Percentiles rank a stretch among this genome's conserved stretches.
Conservation (phyloP, 257 asterid genomes). For the Leonotis leonurus region DNA sequence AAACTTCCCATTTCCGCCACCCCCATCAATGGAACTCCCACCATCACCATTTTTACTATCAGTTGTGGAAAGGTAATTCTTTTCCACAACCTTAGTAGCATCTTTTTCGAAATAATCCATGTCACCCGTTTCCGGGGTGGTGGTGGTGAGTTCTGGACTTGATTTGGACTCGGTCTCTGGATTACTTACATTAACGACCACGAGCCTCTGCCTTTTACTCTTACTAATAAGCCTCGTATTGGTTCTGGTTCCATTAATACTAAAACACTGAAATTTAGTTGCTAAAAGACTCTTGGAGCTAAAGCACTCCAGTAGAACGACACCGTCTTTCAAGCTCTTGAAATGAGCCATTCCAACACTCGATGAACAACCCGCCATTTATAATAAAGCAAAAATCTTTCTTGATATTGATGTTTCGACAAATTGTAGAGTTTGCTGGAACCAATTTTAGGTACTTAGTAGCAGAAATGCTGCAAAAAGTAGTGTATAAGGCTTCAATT, state of each 20-base stretch:
- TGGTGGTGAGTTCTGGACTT: constrained; percentile 20
- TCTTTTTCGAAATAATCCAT: constrained; percentile 24
- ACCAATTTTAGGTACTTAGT: neutral
- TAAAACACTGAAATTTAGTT: constrained; percentile 17
- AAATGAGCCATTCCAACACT: constrained; percentile 35
- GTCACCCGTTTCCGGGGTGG: constrained; percentile 22
- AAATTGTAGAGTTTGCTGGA: constrained; percentile 17
- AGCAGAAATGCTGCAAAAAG: constrained; percentile 8
- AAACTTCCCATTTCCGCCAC: constrained; percentile 56
- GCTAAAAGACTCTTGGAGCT: constrained; percentile 20
- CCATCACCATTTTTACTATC: constrained; percentile 26
- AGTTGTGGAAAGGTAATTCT: constrained; percentile 8
- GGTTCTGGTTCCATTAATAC: constrained; percentile 12
- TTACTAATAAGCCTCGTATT: constrained; percentile 20
- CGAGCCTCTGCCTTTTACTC: constrained; percentile 24
- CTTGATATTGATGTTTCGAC: constrained; percentile 33
- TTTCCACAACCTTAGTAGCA: constrained; percentile 19
- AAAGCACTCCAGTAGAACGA: constrained; percentile 16
- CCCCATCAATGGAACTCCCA: constrained; percentile 21
- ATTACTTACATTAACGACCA: constrained; percentile 36
- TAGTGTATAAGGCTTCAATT: neutral
- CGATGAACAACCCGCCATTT: constrained; percentile 58
- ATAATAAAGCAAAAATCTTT: neutral
- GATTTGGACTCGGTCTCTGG: constrained; percentile 36
- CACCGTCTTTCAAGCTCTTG: constrained; percentile 34